Evolutionary conservation across 2,329 filamentous ascomycete species (phyloP).

Genomic region (Dothideomycetes sp.): DNA sequence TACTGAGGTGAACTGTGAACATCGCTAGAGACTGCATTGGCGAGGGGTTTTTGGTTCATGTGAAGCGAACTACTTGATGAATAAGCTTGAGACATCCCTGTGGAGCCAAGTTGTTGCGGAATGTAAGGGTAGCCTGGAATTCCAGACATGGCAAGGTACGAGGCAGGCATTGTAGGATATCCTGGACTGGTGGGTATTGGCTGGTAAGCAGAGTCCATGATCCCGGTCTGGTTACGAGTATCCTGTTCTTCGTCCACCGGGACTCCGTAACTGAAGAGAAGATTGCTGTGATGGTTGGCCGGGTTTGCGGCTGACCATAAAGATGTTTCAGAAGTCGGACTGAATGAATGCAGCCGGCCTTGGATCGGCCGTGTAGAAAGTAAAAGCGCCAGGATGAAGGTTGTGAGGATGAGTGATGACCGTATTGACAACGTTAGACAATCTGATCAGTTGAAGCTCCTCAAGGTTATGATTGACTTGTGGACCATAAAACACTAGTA

Average conservation of each 20-base stretch:
- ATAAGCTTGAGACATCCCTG: not conserved
- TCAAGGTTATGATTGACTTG: constrained; percentile 4
- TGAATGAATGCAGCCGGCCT: not conserved
- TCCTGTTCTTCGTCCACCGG: not conserved
- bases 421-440: too few relatives aligned
- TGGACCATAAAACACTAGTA: constrained; percentile 3
- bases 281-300: constrained; percentile 6
- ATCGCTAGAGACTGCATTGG: constrained; percentile 2
- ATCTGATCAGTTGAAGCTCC: not conserved
- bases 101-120: not conserved
- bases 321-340: not conserved
- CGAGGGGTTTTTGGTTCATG: not conserved
- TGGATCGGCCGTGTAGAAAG: not conserved
- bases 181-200: not conserved
- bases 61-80: not conserved
- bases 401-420: not conserved
- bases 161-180: not conserved
- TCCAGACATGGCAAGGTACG: not conserved
- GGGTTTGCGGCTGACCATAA: constrained; percentile 2
- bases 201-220: not conserved
- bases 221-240: not conserved
- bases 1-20: not conserved
- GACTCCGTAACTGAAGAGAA: constrained; percentile 1
- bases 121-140: not conserved
- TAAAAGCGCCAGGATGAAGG: constrained; percentile 1